A percentile compares a stretch with the other conserved stretches of the same genome.
Conservation (phyloP, 495 filamentous ascomycete species). For the Penicillium ochrochloron region DNA sequence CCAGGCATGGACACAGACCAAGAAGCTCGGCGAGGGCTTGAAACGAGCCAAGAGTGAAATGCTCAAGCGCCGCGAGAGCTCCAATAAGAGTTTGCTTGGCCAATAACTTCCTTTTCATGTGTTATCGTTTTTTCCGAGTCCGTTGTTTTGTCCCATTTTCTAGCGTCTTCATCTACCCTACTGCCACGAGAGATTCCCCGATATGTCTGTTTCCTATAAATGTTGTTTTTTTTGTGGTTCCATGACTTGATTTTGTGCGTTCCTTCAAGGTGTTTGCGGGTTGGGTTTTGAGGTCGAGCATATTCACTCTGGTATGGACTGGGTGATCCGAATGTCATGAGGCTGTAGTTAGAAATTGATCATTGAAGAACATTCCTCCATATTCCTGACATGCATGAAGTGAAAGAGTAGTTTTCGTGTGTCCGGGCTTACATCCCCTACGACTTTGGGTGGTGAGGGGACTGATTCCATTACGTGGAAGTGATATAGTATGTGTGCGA, state of each 20-base stretch:
- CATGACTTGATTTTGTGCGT: slow-evolving; percentile 10
- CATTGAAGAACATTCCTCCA: neutral
- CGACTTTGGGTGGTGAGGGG: neutral
- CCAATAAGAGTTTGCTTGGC: slow-evolving; percentile 29
- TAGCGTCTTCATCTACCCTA: slow-evolving; percentile 28
- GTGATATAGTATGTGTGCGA: slow-evolving; percentile 9
- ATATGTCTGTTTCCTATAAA: slow-evolving; percentile 32
- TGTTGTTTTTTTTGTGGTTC: slow-evolving; percentile 14
- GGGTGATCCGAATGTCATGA: slow-evolving; percentile 15
- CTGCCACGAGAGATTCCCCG: slow-evolving; percentile 39
- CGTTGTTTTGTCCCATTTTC: slow-evolving; percentile 25
- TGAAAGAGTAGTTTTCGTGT: neutral
- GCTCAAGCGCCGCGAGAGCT: slow-evolving; percentile 46
- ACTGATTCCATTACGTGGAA: neutral
- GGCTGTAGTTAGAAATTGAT: slow-evolving; percentile 7
- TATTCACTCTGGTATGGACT: slow-evolving; percentile 21
- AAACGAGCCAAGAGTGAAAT: slow-evolving; percentile 52
- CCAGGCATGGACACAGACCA: slow-evolving; percentile 54
- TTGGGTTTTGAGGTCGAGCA: slow-evolving; percentile 18
- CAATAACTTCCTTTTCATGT: slow-evolving; percentile 15
- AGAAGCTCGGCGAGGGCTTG: slow-evolving; percentile 51
- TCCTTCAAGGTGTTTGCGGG: slow-evolving; percentile 17
- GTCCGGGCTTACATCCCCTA: neutral
- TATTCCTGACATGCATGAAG: neutral
- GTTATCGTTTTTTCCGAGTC: slow-evolving; percentile 16